A percentile compares a stretch with the other conserved stretches of the same genome.
Evolutionary conservation across 306 rosid species (phyloP).

Genomic region (Fagus sylvatica): DNA sequence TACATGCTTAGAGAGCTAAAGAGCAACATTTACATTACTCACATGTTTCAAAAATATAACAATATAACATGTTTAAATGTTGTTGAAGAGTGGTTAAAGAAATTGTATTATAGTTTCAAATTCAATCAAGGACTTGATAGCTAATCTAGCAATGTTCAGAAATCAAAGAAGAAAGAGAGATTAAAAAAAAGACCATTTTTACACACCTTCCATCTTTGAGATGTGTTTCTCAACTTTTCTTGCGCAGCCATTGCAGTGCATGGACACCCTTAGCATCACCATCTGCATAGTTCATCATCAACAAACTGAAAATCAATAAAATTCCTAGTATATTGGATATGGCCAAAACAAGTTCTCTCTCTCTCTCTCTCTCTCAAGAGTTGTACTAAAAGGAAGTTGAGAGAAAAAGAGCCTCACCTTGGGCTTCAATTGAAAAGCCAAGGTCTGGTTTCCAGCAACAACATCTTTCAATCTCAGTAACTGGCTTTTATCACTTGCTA

Average conservation of each 20-base stretch:
- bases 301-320: neutral
- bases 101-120: neutral
- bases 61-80: neutral
- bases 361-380: neutral
- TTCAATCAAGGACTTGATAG: slow-evolving; percentile 10
- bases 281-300: slow-evolving; percentile 47
- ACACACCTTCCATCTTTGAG: slow-evolving; percentile 78
- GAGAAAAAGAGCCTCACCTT: slow-evolving; percentile 45
- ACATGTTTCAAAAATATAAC: neutral
- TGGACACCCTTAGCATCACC: slow-evolving; percentile 80
- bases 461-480: slow-evolving; percentile 69
- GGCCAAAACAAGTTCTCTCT: neutral
- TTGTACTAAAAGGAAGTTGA: neutral
- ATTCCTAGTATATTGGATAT: neutral
- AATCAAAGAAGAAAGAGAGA: neutral
- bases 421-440: slow-evolving; percentile 91
- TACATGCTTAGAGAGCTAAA: neutral
- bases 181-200: neutral
- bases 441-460: slow-evolving; percentile 71
- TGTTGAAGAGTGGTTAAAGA: neutral
- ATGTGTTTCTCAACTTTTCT: slow-evolving; percentile 85
- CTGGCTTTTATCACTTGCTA: slow-evolving; percentile 42
- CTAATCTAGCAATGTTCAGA: slow-evolving; percentile 8
- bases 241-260: slow-evolving; percentile 96
- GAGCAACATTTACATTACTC: neutral